phyloP scores from a whole-genome alignment of 768 basidiomycete species.

The Suillus placidus region DNA sequence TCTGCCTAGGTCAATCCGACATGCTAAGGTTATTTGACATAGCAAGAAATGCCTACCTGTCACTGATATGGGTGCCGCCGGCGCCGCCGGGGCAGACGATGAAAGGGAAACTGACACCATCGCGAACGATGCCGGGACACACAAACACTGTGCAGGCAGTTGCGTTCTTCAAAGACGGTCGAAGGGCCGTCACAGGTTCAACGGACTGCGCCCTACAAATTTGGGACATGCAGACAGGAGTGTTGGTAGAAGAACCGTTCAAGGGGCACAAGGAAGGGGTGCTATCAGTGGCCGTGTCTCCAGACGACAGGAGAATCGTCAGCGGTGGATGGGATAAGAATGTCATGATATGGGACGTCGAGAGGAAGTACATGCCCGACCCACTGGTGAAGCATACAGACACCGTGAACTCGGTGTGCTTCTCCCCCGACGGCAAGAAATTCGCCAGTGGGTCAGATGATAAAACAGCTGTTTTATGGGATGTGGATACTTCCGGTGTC shows the following conservation, averaged over 20 bases:
- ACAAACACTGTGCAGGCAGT: constrained; percentile 28
- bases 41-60: neutral
- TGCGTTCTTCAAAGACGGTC: constrained; percentile 32
- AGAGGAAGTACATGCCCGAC: constrained; percentile 6
- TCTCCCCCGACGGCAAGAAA: constrained; percentile 14
- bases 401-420: constrained; percentile 9
- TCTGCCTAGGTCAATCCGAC: neutral
- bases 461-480: constrained; percentile 6
- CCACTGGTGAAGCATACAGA: constrained; percentile 9
- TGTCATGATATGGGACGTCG: constrained; percentile 33
- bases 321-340: constrained; percentile 34
- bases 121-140: constrained; percentile 16
- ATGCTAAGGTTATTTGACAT: neutral
- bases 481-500: neutral
- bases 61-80: no score
- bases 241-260: neutral
- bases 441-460: constrained; percentile 16
- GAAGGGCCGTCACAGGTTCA: constrained; percentile 26
- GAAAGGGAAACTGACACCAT: neutral
- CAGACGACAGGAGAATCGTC: constrained; percentile 13
- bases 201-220: constrained; percentile 28
- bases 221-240: constrained; percentile 7
- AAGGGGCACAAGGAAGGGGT: constrained; percentile 2
- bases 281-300: neutral
- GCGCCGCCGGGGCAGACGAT: neutral